Base-by-base conservation (phyloP, 345 rosid species). In the Ceriops tagal region DNA sequence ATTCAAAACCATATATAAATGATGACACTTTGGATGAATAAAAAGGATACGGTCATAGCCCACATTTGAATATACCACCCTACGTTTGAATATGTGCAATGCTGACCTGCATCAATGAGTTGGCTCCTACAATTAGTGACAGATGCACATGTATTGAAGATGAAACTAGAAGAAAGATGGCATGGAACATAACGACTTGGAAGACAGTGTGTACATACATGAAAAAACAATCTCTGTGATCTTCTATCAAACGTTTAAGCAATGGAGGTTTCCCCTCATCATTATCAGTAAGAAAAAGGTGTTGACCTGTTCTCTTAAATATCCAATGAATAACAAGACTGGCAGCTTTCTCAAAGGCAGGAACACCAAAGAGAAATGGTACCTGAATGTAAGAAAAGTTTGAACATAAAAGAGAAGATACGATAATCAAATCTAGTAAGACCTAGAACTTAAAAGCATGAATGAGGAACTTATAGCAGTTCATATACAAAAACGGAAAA, bases 351-450 rank as follows among this genome's bases (percentile, higher is more conserved):
- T 95, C 99, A 53, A 95, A 73, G 74, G 97, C 96, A 70, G 92
- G 53, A 47, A 95, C 83, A 52, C 99, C 99, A 78, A 95, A 92
- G 76, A 95, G 99, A 84, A 95, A 95, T 16, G 99, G 99, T 30
- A 92, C 99, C 98, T 95, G 82, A 75, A 82, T 68, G 32, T 52
- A 62, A 30, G 78, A 35, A 69, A 52, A 62, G 51, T 30, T 31
- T 64, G 30, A 57, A 80, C 16, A 21, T 51, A 35, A 60, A 24
- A 6, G 28, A 61, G 20, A 5, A 58, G 26, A 31, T 5, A 32
- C 28, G 18, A 15, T 47, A 51, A 24, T 53, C 5, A 3, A 9
- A 61, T 53, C 55, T 22, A 27, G 30, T 21, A 27, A 68, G 24
- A 49, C 61, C 46, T 22, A 27, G 8, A n/a, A 57, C 61, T 31